Percentiles rank a stretch among this genome's conserved stretches.
phyloP scores from a whole-genome alignment of 306 rosid species.

The Ammopiptanthus mongolicus region DNA sequence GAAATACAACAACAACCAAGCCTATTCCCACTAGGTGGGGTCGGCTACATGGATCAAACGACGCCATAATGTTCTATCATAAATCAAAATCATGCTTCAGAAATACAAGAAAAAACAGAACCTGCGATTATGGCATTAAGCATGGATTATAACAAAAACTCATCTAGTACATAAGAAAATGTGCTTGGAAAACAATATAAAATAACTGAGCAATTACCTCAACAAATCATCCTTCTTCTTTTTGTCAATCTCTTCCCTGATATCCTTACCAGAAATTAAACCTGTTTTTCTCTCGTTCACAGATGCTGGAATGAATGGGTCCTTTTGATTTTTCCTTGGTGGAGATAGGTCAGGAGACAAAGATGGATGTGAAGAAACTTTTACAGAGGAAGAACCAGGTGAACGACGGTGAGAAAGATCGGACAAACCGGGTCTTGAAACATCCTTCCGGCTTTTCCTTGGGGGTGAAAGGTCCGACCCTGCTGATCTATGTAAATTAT shows the following conservation, averaged over 20 bases:
- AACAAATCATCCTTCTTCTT: slow-evolving; percentile 55
- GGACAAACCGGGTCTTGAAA: slow-evolving; percentile 18
- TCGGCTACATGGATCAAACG: too few species aligned
- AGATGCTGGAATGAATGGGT: slow-evolving; percentile 28
- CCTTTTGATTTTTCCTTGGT: slow-evolving; percentile 53
- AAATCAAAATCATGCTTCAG: too few species aligned
- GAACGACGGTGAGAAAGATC: slow-evolving; percentile 24
- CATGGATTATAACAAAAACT: background rate
- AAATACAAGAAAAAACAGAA: background rate
- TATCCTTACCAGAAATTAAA: slow-evolving; percentile 67
- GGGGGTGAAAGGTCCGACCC: slow-evolving; percentile 62
- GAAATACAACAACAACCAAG: too few species aligned
- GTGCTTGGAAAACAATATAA: background rate
- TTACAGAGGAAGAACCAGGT: background rate
- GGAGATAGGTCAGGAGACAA: slow-evolving; percentile 56
- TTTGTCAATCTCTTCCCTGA: slow-evolving; percentile 65
- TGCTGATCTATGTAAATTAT: slow-evolving; percentile 23
- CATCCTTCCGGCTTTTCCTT: slow-evolving; percentile 47
- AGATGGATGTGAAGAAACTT: slow-evolving; percentile 30
- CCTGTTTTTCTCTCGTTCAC: slow-evolving; percentile 57
- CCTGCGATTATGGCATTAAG: background rate
- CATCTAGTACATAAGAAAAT: background rate
- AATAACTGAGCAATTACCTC: slow-evolving; percentile 43
- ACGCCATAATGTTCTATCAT: too few species aligned
- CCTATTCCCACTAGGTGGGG: too few species aligned